Percentiles rank a stretch among this genome's conserved stretches.
Conservation (phyloP, 2,329 filamentous ascomycete genomes). For the Ophiocordyceps sinensis region DNA sequence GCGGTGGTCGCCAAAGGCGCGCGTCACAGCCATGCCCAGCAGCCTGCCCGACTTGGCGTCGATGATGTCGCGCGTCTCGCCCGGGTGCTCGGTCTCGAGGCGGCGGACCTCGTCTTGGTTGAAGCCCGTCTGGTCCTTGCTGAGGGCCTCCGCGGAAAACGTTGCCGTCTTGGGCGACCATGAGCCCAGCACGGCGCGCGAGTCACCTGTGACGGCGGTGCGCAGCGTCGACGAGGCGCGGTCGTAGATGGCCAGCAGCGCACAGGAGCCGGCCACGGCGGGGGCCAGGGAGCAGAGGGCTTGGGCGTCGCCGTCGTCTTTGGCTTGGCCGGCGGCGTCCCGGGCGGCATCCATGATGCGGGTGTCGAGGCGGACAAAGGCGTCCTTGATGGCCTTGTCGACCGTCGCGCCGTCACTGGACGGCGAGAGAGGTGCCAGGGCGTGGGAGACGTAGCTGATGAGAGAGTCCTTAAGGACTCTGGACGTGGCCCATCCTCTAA, state of each 20-base stretch:
- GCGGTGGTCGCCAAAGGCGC: constrained; percentile 53
- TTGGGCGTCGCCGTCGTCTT: constrained; percentile 13
- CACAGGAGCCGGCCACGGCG: constrained; percentile 41
- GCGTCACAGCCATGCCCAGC: constrained; percentile 44
- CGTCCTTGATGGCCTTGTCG: constrained; percentile 38
- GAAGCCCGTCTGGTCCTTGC: constrained; percentile 50
- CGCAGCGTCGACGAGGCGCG: constrained; percentile 34
- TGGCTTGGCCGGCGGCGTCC: constrained; percentile 13
- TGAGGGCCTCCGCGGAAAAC: constrained; percentile 41
- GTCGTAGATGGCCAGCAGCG: constrained; percentile 49
- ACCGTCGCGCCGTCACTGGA: constrained; percentile 29
- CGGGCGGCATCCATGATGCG: constrained; percentile 30
- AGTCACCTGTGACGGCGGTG: constrained; percentile 55
- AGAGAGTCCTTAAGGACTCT: constrained; percentile 24
- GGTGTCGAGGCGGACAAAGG: constrained; percentile 42
- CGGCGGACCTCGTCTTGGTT: constrained; percentile 43
- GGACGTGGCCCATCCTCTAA: constrained; percentile 26
- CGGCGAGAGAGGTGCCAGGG: constrained; percentile 15
- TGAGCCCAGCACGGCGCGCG: constrained; percentile 46
- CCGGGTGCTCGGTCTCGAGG: constrained; percentile 43
- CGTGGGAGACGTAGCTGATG: constrained; percentile 25
- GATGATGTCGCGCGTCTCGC: constrained; percentile 40
- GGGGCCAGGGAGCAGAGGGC: constrained; percentile 19
- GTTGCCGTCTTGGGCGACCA: constrained; percentile 22
- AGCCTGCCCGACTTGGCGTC: constrained; percentile 37